A percentile compares a stretch with the other conserved stretches of the same genome.
These are phyloP conservation scores for Stephania cephalantha DNA, from an alignment of 164 flowering plant species.

Conservation along the genomic window DNA sequence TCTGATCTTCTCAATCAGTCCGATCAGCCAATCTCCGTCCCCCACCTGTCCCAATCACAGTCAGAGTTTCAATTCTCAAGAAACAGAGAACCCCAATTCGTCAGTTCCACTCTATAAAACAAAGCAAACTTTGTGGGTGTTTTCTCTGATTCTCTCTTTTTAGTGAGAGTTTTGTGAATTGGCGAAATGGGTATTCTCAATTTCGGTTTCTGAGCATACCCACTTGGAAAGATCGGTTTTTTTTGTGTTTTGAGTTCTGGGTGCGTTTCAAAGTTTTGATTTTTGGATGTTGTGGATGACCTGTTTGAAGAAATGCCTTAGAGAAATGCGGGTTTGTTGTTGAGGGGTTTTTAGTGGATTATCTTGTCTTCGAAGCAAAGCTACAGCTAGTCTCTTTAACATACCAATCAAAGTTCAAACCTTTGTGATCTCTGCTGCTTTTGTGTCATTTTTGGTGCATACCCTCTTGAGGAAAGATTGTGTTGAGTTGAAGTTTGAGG, in stretches of 20 bases:
- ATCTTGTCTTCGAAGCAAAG: not conserved
- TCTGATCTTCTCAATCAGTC: not conserved
- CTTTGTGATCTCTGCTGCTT: not conserved
- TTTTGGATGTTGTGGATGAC: not conserved
- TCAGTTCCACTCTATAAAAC: not conserved
- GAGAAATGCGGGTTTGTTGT: not conserved
- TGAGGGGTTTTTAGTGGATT: not conserved
- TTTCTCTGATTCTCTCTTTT: not conserved
- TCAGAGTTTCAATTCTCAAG: not conserved
- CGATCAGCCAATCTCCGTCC: conserved; percentile 3
- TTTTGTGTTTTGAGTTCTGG: not conserved
- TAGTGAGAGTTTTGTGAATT: not conserved
- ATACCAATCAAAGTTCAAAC: too few relatives aligned
- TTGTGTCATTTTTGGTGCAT: not conserved
- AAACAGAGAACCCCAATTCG: not conserved
- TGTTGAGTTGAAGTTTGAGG: not conserved
- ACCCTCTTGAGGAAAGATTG: not conserved
- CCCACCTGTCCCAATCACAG: not conserved
- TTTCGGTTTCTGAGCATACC: not conserved
- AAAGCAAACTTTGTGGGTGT: not conserved
- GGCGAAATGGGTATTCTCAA: not conserved
- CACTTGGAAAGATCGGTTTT: not conserved
- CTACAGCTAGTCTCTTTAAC: not conserved
- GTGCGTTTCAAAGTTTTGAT: too few relatives aligned
- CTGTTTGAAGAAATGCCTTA: not conserved